Conservation (phyloP, 495 filamentous ascomycete genomes). For the Xylaria cubensis region DNA sequence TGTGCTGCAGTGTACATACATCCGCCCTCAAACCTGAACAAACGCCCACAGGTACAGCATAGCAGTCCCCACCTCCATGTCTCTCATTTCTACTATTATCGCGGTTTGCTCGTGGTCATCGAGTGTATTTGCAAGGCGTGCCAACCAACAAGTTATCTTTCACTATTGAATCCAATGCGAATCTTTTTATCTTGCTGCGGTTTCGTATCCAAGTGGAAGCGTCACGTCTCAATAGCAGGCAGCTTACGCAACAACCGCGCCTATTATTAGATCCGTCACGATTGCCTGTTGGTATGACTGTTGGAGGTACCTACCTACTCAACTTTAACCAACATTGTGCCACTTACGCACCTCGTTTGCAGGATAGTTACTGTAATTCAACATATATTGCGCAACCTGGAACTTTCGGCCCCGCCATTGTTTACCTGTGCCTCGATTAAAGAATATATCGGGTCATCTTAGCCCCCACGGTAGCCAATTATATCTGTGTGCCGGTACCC, state of each 20-base stretch:
- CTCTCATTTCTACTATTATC: not conserved
- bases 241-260: not conserved
- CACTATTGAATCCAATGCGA: not conserved
- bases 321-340: not conserved
- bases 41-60: not conserved
- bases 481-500: slow-evolving; percentile 3
- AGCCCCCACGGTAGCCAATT: not conserved
- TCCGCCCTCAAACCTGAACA: slow-evolving; percentile 1
- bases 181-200: too few relatives aligned
- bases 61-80: not conserved
- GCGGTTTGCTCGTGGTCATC: not conserved
- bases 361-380: not conserved
- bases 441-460: not conserved
- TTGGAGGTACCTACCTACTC: not conserved
- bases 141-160: not conserved
- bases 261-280: slow-evolving; percentile 16
- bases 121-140: not conserved
- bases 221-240: not conserved
- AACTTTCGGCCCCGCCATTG: not conserved
- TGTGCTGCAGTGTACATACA: not conserved
- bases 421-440: slow-evolving; percentile 5
- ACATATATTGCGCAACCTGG: not conserved
- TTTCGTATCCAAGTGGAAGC: slow-evolving; percentile 18
- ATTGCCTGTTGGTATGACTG: not conserved
- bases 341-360: not conserved